Base-by-base conservation (phyloP, 2,329 filamentous ascomycete genomes). In the Apiospora hydei region DNA sequence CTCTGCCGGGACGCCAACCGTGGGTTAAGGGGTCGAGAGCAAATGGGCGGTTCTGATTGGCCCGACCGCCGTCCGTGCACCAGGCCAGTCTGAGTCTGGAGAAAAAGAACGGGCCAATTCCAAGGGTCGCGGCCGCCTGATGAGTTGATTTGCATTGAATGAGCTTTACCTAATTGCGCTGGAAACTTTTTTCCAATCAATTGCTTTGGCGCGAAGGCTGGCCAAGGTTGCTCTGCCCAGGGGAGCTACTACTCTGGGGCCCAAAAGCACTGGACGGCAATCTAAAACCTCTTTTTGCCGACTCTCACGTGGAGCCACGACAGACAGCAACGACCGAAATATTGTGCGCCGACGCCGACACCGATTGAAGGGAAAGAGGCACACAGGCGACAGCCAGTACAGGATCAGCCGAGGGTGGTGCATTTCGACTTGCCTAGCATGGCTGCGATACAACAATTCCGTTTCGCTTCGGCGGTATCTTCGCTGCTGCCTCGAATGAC, bases 401-500 rank as follows among this genome's bases (percentile, higher is more conserved):
- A 61, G 16, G n/a, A n/a, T 38, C 8, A 4, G 53, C 8, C 21
- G 53, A 64, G 21, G 57, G 57, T 41, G 26, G 26, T 61, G 53
- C 53, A 34, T 61, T 61, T 21, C 53, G 16, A 38, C 30, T n/a
- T 10, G 34, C 34, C 41, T 34, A 41, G 10, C 57, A 89, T 89
- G 87, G 86, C 87, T 67, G 82, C 82, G 61, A 47, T 68, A 21
- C 66, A 68, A 24, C 80, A 80, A 69, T 78, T 84, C 44, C 81
- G 82, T 71, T 79, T 81, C 44, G 82, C 83, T 66, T 79, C 78
- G 61, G 80, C 82, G 49, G 77, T 84, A 69, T 81, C 86, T 30
- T 83, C 87, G 67, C 86, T 93, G 74, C 82, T 93, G 72, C 89
- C 91, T 69, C 85, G 87, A 73, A 81, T 90, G 67, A 83, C 86